Base-by-base conservation (phyloP, 306 rosid species). In the Fragaria ananassa region DNA sequence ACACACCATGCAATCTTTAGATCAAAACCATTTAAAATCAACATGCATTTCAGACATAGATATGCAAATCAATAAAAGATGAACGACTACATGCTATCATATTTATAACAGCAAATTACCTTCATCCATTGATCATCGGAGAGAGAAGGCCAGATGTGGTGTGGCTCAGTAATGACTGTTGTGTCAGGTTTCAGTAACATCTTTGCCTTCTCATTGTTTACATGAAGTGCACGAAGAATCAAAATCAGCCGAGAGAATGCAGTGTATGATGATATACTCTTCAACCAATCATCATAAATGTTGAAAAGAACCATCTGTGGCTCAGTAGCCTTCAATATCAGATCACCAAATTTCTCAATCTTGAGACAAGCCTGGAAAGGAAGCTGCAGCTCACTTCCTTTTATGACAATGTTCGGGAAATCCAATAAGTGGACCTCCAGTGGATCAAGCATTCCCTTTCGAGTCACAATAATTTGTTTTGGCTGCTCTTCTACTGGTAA, bases 221-320 rank as follows among this genome's bases (percentile, higher is more conserved):
- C 98, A 70, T 96, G 99, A 82, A 92, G 98, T 2, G 99, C 98
- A 61, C 99, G 90, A 79, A 96, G 79, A 75, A 96, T 96, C 88
- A 96, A 69, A 86, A 96, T 92, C 72, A 96, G 91, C 83, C 99
- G 86, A 45, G 99, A 96, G 85, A 96, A 96, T 79, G 99, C 99
- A 68, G 99, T 96, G 79, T 96, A 96, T 8, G 99, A 96, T 25
- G 99, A 91, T 80, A 96, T 89, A 79, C 98, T 96, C 89, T 92
- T 96, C 93, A 96, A 74, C 99, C 99, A 96, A 70, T 96, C 99
- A 87, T 96, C 99, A 81, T 96, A 96, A 29, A 96, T 96, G 85
- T 96, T 96, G 90, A 96, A 96, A 68, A 96, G 89, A 83, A 96
- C 99, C 99, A 96, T 96, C 78, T 96, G 99, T 2, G 99, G 99